Conservation (phyloP, 75 land plant species). For the Pinus tabuliformis region DNA sequence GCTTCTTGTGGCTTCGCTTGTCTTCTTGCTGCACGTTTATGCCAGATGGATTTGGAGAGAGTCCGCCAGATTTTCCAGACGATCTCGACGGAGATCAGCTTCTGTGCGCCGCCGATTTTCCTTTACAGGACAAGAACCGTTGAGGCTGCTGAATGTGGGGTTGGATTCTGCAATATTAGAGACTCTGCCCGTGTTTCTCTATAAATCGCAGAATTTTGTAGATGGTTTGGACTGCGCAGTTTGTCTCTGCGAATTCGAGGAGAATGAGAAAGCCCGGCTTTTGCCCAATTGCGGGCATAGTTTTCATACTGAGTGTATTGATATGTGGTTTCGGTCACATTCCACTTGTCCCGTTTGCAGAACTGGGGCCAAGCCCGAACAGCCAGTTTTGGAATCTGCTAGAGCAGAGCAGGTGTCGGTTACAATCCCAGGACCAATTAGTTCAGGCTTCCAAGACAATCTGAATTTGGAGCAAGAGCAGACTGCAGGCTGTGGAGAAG, state of each 20-base stretch:
- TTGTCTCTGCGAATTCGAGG: slow-evolving; percentile 20
- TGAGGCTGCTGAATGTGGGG: slow-evolving; percentile 3
- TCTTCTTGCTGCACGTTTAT: slow-evolving; percentile 32
- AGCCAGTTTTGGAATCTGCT: too few species aligned
- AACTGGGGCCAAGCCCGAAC: slow-evolving; percentile 4
- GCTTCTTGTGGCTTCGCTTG: slow-evolving; percentile 27
- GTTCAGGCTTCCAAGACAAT: too few species aligned
- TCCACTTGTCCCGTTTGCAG: slow-evolving; percentile 34
- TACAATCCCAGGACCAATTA: too few species aligned
- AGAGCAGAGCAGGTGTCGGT: too few species aligned
- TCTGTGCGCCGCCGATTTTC: not conserved
- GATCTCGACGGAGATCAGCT: not conserved
- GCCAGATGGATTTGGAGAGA: slow-evolving; percentile 49
- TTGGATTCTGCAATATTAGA: slow-evolving; percentile 24
- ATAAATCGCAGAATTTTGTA: slow-evolving; percentile 2
- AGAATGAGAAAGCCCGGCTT: slow-evolving; percentile 14
- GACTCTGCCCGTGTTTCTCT: slow-evolving; percentile 24
- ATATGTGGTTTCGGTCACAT: slow-evolving; percentile 20
- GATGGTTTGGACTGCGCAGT: slow-evolving; percentile 24
- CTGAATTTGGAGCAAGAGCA: too few species aligned
- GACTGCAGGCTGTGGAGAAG: too few species aligned
- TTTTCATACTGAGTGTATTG: slow-evolving; percentile 27
- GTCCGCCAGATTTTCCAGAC: not conserved
- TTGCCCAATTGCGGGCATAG: slow-evolving; percentile 23
- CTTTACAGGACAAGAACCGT: not conserved